These are phyloP conservation scores for Lumnitzera racemosa DNA, from an alignment of 345 rosid genomes.

Conservation along the genomic window DNA sequence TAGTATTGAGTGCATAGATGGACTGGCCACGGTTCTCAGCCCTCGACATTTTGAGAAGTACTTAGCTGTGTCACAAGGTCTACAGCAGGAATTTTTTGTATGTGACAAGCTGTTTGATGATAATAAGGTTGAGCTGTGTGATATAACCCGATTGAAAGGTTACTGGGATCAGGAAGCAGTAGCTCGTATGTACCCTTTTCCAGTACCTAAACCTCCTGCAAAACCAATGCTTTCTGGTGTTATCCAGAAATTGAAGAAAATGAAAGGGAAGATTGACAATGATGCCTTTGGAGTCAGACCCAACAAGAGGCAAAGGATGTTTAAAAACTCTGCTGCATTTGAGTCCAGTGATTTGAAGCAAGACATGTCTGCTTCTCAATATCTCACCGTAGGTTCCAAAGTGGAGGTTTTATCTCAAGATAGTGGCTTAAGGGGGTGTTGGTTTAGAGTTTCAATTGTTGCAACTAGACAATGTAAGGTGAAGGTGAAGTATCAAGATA, in stretches of 20 bases:
- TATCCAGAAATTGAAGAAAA: constrained; percentile 5
- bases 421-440: constrained; percentile 84
- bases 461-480: constrained; percentile 55
- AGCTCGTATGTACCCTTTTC: constrained; percentile 23
- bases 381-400: constrained; percentile 45
- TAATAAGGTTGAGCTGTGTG: constrained; percentile 53
- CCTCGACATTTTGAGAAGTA: constrained; percentile 59
- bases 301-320: constrained; percentile 35
- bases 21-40: constrained; percentile 72
- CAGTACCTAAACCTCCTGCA: constrained; percentile 15
- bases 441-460: constrained; percentile 65
- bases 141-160: constrained; percentile 58
- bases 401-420: constrained; percentile 75
- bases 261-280: constrained; percentile 17
- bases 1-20: constrained; percentile 81
- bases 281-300: constrained; percentile 30
- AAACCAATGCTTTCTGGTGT: constrained; percentile 16
- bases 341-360: constrained; percentile 5
- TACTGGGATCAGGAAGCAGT: constrained; percentile 72
- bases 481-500: constrained; percentile 73
- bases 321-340: constrained; percentile 17
- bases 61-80: constrained; percentile 22
- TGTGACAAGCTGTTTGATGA: constrained; percentile 54
- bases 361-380: constrained; percentile 16
- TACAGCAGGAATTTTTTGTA: constrained; percentile 38